A percentile compares a stretch with the other conserved stretches of the same genome.
Conservation (phyloP, 2,329 filamentous ascomycete genomes). For the Fusarium fujikuroi region DNA sequence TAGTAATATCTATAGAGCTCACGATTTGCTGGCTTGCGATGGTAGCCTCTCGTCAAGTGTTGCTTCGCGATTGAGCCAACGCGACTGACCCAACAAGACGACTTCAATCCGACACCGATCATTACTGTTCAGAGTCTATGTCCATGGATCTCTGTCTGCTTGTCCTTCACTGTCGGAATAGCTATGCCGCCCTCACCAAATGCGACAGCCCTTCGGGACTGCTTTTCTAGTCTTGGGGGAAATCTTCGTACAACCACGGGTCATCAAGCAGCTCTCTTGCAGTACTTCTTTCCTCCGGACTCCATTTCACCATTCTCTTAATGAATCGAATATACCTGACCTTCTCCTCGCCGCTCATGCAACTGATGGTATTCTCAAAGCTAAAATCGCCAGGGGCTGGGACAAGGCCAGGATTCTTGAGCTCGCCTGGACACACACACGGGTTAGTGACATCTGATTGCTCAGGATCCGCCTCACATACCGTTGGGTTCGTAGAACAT, state of each 20-base stretch:
- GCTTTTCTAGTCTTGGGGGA: background rate
- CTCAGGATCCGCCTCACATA: background rate
- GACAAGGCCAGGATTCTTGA: constrained; percentile 35
- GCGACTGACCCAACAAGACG: background rate
- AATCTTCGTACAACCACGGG: constrained; percentile 39
- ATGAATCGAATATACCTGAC: constrained; percentile 46
- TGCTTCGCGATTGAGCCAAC: background rate
- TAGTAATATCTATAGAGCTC: rapidly evolving
- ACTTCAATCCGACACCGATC: background rate
- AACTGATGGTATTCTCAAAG: constrained; percentile 6
- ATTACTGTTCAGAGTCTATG: background rate
- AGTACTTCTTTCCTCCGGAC: constrained; percentile 45
- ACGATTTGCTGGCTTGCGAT: background rate
- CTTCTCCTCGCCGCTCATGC: constrained; percentile 2
- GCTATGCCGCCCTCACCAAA: background rate
- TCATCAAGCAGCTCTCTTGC: constrained; percentile 46
- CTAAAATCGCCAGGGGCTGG: constrained; percentile 32
- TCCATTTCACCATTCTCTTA: constrained; percentile 46
- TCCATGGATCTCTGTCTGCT: rapidly evolving
- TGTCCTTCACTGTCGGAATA: background rate
- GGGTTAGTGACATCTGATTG: background rate
- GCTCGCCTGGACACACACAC: constrained; percentile 18
- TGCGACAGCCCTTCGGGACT: background rate
- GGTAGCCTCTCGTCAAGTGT: background rate
- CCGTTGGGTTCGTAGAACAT: background rate